Base-by-base conservation (phyloP, 306 rosid genomes). In the Vigna angularis region DNA sequence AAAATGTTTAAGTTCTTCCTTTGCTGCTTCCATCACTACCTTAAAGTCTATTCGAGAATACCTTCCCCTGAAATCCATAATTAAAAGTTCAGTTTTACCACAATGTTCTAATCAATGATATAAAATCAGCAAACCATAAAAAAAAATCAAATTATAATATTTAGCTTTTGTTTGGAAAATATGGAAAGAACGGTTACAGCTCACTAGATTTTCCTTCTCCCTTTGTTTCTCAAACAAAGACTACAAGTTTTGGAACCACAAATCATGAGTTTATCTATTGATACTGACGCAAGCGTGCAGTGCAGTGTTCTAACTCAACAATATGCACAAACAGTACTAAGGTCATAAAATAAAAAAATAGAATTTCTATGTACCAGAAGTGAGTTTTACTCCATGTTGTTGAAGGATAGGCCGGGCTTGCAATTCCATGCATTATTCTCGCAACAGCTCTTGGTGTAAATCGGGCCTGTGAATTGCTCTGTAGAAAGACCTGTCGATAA, bases 381-480 rank as follows among this genome's bases (percentile, higher is more conserved):
- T 95, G 96, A 80, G 98, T 91, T 86, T 75, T 90, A 68, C 88
- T 89, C 98, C 98, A 95, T 59, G 70, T 58, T 77, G 93, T 49
- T 55, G 96, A 88, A 75, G 98, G 87, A 83, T 95, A 95, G 42
- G 98, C 87, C 55, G 98, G 98, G 89, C 98, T 95, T 73, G 88
- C 91, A 84, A 95, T 86, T 82, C 97, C 98, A 63, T 94, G 98
- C 97, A 92, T 89, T 80, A 94, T 85, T 85, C 97, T 95, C 42
- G 99, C 97, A 81, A 88, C 59, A 32, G 98, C 97, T 89, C 98
- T 87, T 69, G 99, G 98, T 67, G 97, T 92, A 87, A 89, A 89
- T 80, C 88, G 88, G 50, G 87, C 91, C 72, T 91, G 97, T 51
- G 96, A 88, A 76, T 93, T 91, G 84, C 96, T 85, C 86, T 83